phyloP scores from a whole-genome alignment of 306 rosid genomes.

The Trifolium dubium region DNA sequence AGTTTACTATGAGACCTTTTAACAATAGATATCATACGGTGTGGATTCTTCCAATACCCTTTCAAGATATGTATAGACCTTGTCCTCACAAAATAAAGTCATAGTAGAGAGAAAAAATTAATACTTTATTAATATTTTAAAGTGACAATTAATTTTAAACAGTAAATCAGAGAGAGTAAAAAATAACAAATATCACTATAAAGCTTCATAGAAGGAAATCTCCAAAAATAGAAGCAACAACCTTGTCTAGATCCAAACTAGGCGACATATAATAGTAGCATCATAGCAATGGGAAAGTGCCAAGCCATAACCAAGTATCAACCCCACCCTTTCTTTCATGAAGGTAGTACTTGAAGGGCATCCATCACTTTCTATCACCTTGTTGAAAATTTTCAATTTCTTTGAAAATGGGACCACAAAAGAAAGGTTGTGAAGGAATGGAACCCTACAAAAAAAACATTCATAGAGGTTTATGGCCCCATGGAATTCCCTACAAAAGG shows the following conservation, averaged over 20 bases:
- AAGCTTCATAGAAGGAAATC: conserved; percentile 15
- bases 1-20: no score
- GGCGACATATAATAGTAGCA: conserved; percentile 40
- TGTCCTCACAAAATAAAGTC: no score
- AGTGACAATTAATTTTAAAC: no score
- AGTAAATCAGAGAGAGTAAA: no score
- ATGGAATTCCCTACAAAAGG: conserved; percentile 42
- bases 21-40: no score
- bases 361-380: conserved; percentile 44
- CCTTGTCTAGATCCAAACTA: conserved; percentile 44
- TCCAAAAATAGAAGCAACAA: conserved; percentile 49
- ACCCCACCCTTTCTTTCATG: conserved; percentile 31
- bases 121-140: no score
- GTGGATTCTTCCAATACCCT: no score
- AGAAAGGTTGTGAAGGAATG: conserved; percentile 39
- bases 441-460: conserved; percentile 40
- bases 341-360: conserved; percentile 35
- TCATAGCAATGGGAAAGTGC: conserved; percentile 32
- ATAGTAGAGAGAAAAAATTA: no score
- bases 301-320: conserved; percentile 12
- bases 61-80: no score
- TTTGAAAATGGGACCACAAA: conserved; percentile 42
- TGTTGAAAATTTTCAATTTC: conserved; percentile 34
- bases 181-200: neutral
- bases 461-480: conserved; percentile 35